Conservation (phyloP, 352 stramenopile genomes). For the Sclerospora graminicola region DNA sequence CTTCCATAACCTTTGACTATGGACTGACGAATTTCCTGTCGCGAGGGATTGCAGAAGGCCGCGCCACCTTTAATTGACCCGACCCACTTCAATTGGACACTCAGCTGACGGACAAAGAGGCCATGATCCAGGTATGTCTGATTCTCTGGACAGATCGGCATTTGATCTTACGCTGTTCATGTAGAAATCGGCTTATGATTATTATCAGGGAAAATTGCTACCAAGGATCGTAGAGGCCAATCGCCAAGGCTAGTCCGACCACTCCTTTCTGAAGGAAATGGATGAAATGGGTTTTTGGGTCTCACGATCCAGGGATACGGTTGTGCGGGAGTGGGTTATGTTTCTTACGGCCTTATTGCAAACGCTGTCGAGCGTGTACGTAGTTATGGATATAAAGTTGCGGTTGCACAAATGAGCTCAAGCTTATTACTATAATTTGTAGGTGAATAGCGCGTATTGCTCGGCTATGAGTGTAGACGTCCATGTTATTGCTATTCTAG, state of each 20-base stretch:
- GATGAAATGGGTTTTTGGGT: constrained; percentile 92
- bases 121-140: constrained; percentile 73
- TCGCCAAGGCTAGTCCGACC: constrained; percentile 90
- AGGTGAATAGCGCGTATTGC: constrained; percentile 94
- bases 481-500: constrained; percentile 62
- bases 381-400: background rate
- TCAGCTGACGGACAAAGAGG: constrained; percentile 86
- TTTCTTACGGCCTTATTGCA: constrained; percentile 96
- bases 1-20: too few species aligned
- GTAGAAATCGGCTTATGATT: constrained; percentile 87
- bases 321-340: constrained; percentile 90
- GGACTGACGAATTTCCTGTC: too few species aligned
- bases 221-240: constrained; percentile 92
- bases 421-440: background rate
- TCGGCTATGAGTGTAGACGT: constrained; percentile 93
- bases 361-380: constrained; percentile 88
- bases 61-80: constrained; percentile 63
- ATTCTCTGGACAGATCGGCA: too few species aligned
- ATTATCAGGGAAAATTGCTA: constrained; percentile 91
- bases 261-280: constrained; percentile 91
- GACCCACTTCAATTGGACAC: constrained; percentile 66
- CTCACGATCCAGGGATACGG: constrained; percentile 93
- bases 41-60: constrained; percentile 36
- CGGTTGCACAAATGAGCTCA: background rate
- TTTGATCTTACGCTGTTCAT: too few species aligned